Base-by-base conservation (phyloP, 306 rosid species). In the Rosa lucieae region DNA sequence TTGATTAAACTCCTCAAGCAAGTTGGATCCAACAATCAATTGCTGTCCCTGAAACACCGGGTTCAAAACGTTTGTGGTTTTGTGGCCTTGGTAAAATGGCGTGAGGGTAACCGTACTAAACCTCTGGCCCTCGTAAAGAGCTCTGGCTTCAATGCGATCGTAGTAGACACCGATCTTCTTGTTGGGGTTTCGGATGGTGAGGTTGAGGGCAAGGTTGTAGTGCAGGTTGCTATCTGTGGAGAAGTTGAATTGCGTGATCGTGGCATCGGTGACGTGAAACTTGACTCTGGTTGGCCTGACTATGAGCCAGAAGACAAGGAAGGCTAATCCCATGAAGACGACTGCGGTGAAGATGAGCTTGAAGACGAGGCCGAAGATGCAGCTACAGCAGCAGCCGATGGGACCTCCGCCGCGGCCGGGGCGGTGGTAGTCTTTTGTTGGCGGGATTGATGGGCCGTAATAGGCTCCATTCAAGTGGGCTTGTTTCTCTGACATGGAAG, bases 361-460 rank as follows among this genome's bases (percentile, higher is more conserved):
- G 82, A 89, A 86, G 2, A 85, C 7, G 55, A 82, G 23, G 32
- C 86, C 49, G 29, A 87, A 86, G 74, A 90, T 56, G 69, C 91
- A 81, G 78, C 89, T 69, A 63, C 90, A 85, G 37, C 81, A 55
- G 62, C 84, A 26, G 80, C 79, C 70, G 39, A 70, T 75, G 15
- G 56, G 73, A 10, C 86, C 82, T 20, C 87, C 80, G 72, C 89
- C 82, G 48, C 87, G 83, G 20, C 82, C 42, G 0, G 55, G 84
- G 9, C 85, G 88, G 81, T 79, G 74, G 85, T 84, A 65, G 73
- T 29, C 86, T 56, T 20, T 79, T 37, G 0, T 80, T 72, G 3
- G 95, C 0, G 97, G 98, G 67, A 93, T 59, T 1, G 97, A 72
- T 1, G 98, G 97, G 48, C 96, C 98, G 83, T 94, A 92, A 76